Percentiles rank a stretch among this genome's conserved stretches.
Conservation (phyloP, 495 filamentous ascomycete species). For the Tuber melanosporum region DNA sequence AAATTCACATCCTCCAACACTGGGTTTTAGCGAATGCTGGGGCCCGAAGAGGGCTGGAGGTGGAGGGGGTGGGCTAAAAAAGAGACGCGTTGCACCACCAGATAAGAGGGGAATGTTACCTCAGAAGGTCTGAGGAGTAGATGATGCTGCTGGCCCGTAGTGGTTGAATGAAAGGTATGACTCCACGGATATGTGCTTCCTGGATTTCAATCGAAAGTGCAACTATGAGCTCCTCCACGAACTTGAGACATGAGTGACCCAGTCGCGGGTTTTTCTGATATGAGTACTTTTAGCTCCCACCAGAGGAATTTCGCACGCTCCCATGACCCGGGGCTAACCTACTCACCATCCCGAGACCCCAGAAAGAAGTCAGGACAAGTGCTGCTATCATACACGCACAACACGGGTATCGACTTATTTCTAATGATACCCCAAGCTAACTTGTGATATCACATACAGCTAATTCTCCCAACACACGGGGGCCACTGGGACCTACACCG, state of each 20-base stretch:
- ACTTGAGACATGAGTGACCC: neutral
- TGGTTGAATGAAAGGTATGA: neutral
- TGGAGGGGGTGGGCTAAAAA: neutral
- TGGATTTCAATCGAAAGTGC: neutral
- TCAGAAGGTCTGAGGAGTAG: neutral
- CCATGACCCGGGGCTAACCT: neutral
- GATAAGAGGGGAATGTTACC: neutral
- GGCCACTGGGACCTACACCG: neutral
- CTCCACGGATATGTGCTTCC: neutral
- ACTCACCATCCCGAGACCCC: neutral
- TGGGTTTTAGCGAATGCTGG: neutral
- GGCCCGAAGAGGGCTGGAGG: neutral
- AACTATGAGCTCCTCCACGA: neutral
- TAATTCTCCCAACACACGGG: neutral
- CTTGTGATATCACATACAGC: conserved; percentile 1
- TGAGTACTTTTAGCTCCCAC: neutral
- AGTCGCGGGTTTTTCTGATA: neutral
- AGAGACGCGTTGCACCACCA: neutral
- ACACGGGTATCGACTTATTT: neutral
- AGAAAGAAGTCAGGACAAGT: neutral
- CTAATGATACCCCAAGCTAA: neutral
- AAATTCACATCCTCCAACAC: neutral
- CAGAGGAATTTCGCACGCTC: neutral
- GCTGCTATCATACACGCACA: no score
- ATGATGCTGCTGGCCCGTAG: neutral